phyloP scores from a whole-genome alignment of 1,284 basidiomycete genomes.

The Calocybe gambosa region DNA sequence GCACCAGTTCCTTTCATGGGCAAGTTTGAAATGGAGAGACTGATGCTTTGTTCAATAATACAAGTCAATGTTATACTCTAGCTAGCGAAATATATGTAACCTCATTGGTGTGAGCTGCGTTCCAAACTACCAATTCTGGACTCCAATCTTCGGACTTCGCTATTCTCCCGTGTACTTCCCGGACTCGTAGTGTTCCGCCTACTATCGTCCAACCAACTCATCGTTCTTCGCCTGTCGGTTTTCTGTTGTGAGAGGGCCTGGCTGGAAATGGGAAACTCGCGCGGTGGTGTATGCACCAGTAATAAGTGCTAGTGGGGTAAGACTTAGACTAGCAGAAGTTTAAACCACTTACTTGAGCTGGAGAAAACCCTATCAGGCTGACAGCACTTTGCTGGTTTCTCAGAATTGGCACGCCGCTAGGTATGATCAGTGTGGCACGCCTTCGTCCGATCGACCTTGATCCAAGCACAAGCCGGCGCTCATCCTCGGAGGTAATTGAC shows the following conservation, averaged over 20 bases:
- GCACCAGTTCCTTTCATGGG: background rate
- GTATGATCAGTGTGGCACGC: conserved; percentile 39
- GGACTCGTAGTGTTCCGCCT: conserved; percentile 8
- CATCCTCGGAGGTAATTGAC: conserved; percentile 23
- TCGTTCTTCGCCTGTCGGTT: conserved; percentile 31
- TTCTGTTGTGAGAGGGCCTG: conserved; percentile 25
- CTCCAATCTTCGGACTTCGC: conserved; percentile 18
- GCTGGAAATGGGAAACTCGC: conserved; percentile 32
- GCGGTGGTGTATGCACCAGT: conserved; percentile 58
- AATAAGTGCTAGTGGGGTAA: conserved; percentile 42
- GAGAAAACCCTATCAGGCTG: conserved; percentile 62
- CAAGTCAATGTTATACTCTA: background rate
- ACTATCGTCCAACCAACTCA: conserved; percentile 41
- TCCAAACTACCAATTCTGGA: conserved; percentile 13
- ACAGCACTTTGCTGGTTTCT: conserved; percentile 49
- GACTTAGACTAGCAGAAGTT: background rate
- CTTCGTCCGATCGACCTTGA: conserved; percentile 24
- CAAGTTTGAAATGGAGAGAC: background rate
- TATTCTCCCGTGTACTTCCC: conserved; percentile 20
- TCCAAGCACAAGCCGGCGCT: conserved; percentile 22
- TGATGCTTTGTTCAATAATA: background rate
- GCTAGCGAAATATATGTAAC: background rate
- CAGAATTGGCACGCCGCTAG: conserved; percentile 39
- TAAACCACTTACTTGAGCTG: conserved; percentile 50
- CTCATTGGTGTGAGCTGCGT: conserved; percentile 3